Conservation (phyloP, 1,284 basidiomycete species). For the Pisolithus thermaeus region DNA sequence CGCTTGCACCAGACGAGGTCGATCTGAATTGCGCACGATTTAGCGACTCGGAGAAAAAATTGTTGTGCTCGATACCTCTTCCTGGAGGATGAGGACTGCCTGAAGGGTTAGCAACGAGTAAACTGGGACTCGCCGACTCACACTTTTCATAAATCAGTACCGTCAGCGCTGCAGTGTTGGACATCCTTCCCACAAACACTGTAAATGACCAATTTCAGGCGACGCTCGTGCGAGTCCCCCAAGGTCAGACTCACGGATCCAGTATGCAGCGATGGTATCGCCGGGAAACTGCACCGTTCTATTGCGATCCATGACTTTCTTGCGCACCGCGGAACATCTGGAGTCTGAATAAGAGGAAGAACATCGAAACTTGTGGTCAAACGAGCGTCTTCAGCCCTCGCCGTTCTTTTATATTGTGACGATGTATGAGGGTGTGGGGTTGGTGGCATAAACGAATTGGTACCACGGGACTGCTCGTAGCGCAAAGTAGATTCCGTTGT, state of each 20-base stretch:
- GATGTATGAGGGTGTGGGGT: too few species aligned
- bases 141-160: slow-evolving; percentile 15
- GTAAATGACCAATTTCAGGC: not conserved
- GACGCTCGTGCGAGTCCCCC: too few species aligned
- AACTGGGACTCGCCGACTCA: not conserved
- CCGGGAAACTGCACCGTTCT: not conserved
- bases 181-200: slow-evolving; percentile 15
- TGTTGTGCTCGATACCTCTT: slow-evolving; percentile 2
- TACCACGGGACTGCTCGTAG: too few species aligned
- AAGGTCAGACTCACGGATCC: not conserved
- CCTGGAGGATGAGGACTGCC: slow-evolving; percentile 3
- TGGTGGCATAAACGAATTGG: too few species aligned
- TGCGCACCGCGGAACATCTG: too few species aligned
- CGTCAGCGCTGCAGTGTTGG: slow-evolving; percentile 11
- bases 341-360: too few species aligned
- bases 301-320: too few species aligned
- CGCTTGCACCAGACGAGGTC: slow-evolving; percentile 15
- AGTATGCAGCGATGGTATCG: not conserved
- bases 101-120: not conserved
- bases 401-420: too few species aligned
- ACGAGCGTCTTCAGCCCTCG: too few species aligned
- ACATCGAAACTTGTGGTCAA: too few species aligned
- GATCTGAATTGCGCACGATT: slow-evolving; percentile 5
- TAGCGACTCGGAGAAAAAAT: not conserved
- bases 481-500: too few species aligned